These are phyloP conservation scores for Marasmius tenuissimus DNA, from an alignment of 1,284 basidiomycete genomes.

Conservation along the genomic window DNA sequence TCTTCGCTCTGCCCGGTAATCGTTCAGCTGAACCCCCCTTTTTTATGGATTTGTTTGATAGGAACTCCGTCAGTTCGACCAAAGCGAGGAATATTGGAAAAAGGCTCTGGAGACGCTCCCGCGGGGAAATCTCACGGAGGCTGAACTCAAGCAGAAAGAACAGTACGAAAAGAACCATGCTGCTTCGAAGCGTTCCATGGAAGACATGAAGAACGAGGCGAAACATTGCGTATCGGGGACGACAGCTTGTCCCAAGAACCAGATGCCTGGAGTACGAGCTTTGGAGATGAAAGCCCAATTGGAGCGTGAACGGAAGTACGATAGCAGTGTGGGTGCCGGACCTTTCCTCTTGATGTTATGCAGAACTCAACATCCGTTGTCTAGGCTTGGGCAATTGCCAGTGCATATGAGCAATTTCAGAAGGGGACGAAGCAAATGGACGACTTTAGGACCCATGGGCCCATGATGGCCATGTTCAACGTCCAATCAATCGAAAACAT, in stretches of 20 bases:
- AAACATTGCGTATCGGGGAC: background rate
- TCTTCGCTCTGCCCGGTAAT: background rate
- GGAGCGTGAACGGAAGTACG: background rate
- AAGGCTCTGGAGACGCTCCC: conserved; percentile 24
- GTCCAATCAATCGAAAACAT: background rate
- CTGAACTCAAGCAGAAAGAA: conserved; percentile 24
- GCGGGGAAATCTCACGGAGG: conserved; percentile 14
- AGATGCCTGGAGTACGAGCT: background rate
- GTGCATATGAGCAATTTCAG: background rate
- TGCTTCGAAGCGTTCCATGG: background rate
- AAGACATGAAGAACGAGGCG: background rate
- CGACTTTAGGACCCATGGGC: background rate
- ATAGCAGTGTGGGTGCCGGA: background rate
- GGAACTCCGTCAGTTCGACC: background rate
- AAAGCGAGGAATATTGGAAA: conserved; percentile 7
- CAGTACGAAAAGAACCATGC: conserved; percentile 25
- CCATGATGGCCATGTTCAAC: background rate
- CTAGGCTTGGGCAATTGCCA: background rate
- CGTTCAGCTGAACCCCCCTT: background rate
- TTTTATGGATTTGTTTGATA: background rate
- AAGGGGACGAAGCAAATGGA: background rate
- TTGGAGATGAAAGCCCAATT: background rate
- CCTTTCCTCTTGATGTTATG: background rate
- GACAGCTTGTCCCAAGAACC: background rate
- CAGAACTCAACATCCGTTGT: background rate